Conservation (phyloP, 495 filamentous ascomycete species). For the Staphylotrichum tortipilum region DNA sequence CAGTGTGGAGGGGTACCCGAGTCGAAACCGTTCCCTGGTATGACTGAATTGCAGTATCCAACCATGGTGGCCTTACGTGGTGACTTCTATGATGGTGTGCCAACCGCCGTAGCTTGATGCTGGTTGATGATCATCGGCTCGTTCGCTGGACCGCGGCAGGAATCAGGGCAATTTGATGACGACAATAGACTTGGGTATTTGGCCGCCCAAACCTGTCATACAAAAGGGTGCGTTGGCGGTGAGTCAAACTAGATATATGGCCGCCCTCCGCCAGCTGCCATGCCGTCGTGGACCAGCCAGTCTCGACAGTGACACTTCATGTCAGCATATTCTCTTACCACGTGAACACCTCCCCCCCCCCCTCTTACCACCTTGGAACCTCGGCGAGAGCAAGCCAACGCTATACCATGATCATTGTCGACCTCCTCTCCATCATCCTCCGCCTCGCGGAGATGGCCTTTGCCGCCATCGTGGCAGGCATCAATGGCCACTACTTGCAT, state of each 20-base stretch:
- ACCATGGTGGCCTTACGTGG: not conserved
- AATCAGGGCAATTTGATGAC: not conserved
- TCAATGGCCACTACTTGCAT: constrained; percentile 40
- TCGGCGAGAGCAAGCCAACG: not conserved
- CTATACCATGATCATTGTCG: constrained; percentile 32
- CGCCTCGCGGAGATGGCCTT: constrained; percentile 41
- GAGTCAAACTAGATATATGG: not conserved
- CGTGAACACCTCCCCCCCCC: not conserved
- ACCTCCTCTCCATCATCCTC: constrained; percentile 35
- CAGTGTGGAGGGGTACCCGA: no score
- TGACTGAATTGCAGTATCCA: no score
- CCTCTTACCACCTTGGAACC: not conserved
- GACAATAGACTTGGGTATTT: not conserved
- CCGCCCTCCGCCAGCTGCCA: no score
- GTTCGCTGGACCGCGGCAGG: not conserved
- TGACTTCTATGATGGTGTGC: not conserved
- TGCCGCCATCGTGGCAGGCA: constrained; percentile 38
- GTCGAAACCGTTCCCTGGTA: no score
- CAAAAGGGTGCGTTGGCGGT: not conserved
- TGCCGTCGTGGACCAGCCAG: no score
- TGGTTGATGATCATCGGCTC: not conserved
- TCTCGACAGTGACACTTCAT: no score
- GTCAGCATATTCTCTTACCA: no score
- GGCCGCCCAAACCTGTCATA: not conserved
- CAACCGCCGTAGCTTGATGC: not conserved